Evolutionary conservation across 768 basidiomycete genomes (phyloP).

Genomic region (Filobasidium wieringae): DNA sequence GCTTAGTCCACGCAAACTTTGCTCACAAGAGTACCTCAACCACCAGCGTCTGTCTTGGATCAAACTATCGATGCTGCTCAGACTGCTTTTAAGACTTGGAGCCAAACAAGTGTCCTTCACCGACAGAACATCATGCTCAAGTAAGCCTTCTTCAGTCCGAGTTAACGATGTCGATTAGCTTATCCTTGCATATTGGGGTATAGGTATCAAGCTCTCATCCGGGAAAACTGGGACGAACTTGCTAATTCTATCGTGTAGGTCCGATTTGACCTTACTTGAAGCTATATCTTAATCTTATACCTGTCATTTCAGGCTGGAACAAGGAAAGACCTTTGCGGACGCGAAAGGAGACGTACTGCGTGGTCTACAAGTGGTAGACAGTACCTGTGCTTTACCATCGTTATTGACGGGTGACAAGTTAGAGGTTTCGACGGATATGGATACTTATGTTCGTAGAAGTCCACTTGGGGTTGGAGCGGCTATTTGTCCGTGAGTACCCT

Average conservation of each 20-base stretch:
- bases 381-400: constrained; percentile 64
- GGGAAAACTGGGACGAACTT: constrained; percentile 71
- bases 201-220: constrained; percentile 77
- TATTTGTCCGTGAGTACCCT: constrained; percentile 47
- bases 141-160: constrained; percentile 44
- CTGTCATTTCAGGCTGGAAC: constrained; percentile 49
- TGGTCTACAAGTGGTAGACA: constrained; percentile 58
- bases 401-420: constrained; percentile 81
- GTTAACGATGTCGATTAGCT: not conserved
- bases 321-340: constrained; percentile 89
- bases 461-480: constrained; percentile 74
- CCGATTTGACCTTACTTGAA: not conserved
- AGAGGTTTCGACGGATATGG: constrained; percentile 92
- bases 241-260: constrained; percentile 80
- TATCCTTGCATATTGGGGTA: not conserved
- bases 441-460: constrained; percentile 65
- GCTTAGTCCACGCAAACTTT: constrained; percentile 75
- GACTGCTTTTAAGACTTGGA: constrained; percentile 80
- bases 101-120: constrained; percentile 65
- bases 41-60: constrained; percentile 65
- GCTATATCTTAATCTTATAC: not conserved
- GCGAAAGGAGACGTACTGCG: constrained; percentile 90
- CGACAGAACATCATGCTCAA: constrained; percentile 81
- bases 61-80: constrained; percentile 73
- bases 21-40: constrained; percentile 80